phyloP scores from a whole-genome alignment of 2,329 filamentous ascomycete species.

The Thermothelomyces thermophilus region DNA sequence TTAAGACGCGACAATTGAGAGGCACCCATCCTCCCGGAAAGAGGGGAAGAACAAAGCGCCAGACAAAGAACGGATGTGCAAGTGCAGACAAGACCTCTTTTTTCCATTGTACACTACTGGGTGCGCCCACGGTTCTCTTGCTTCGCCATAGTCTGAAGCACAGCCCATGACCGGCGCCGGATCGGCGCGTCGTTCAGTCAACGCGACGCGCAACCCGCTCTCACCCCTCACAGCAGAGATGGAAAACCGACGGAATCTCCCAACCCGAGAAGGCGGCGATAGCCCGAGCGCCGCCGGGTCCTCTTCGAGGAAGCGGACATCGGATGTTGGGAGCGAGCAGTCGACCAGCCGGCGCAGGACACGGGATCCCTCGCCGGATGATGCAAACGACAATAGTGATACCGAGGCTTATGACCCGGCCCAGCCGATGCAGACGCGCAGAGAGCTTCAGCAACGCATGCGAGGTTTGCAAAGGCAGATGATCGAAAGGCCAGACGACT shows the following conservation, averaged over 20 bases:
- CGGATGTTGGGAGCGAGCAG: constrained; percentile 16
- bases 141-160: not conserved
- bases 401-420: constrained; percentile 68
- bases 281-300: not conserved
- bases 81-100: not conserved
- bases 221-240: constrained; percentile 9
- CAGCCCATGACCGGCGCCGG: not conserved
- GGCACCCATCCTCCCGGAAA: not conserved
- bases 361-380: constrained; percentile 19
- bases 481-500: constrained; percentile 59
- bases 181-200: not conserved
- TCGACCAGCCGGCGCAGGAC: constrained; percentile 21
- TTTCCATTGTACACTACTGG: not conserved
- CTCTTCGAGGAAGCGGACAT: constrained; percentile 17
- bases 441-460: constrained; percentile 61
- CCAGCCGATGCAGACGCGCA: constrained; percentile 67
- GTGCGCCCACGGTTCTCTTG: not conserved
- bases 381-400: constrained; percentile 26
- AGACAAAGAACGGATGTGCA: not conserved
- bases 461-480: constrained; percentile 59
- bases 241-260: constrained; percentile 15
- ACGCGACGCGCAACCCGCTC: constrained; percentile 1
- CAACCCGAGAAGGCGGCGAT: constrained; percentile 13
- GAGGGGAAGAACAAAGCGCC: not conserved
- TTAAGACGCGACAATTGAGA: not conserved